Conservation (phyloP, 345 rosid species). For the Salix caprea region DNA sequence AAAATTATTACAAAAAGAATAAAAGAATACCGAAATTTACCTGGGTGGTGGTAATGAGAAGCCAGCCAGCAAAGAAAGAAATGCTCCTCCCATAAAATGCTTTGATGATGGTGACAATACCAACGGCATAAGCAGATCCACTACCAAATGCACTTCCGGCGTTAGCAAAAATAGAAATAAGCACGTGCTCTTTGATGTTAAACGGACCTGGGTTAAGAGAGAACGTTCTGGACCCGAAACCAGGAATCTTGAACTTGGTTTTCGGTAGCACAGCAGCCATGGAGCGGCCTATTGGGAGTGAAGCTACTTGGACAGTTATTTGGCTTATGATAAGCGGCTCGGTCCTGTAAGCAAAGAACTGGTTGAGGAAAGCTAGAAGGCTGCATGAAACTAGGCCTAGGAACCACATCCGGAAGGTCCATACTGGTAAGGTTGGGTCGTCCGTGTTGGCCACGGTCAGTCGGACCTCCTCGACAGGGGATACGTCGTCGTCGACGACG, state of each 20-base stretch:
- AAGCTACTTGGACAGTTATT: conserved; percentile 71
- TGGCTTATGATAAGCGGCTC: conserved; percentile 80
- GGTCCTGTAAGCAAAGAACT: conserved; percentile 74
- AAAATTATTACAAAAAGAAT: background rate
- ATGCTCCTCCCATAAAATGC: conserved; percentile 60
- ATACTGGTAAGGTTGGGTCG: conserved; percentile 68
- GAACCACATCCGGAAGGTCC: conserved; percentile 92
- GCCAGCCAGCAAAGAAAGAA: conserved; percentile 70
- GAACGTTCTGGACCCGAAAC: conserved; percentile 46
- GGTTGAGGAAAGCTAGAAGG: conserved; percentile 75
- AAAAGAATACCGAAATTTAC: conserved; percentile 12
- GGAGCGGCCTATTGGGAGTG: conserved; percentile 75
- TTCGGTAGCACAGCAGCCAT: conserved; percentile 54
- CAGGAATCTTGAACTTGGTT: conserved; percentile 54
- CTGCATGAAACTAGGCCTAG: conserved; percentile 62
- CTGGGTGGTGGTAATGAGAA: conserved; percentile 85
- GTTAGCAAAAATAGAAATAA: conserved; percentile 73
- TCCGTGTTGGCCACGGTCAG: conserved; percentile 72
- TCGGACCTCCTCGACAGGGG: conserved; percentile 76
- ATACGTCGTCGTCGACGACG: conserved; percentile 41
- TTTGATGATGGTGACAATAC: conserved; percentile 67
- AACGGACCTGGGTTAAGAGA: conserved; percentile 82
- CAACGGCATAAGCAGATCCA: conserved; percentile 65
- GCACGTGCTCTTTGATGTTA: conserved; percentile 81
- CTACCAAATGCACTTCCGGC: conserved; percentile 81